Evolutionary conservation across 2,329 filamentous ascomycete genomes (phyloP).

Genomic region (Cordyceps cateniannulata): DNA sequence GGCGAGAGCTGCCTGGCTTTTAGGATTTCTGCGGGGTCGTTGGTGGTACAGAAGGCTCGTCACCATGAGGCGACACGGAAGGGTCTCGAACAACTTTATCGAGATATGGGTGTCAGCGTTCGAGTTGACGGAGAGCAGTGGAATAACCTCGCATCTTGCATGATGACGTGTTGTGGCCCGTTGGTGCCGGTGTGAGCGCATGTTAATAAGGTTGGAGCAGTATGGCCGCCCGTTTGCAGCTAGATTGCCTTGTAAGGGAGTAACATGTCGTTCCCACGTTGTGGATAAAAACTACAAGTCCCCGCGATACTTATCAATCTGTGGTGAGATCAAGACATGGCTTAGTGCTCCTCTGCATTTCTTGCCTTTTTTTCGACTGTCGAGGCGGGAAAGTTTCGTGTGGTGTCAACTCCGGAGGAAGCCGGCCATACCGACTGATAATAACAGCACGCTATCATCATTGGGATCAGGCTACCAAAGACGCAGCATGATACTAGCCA

Average conservation of each 20-base stretch:
- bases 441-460: too few species aligned
- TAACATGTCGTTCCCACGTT: too few species aligned
- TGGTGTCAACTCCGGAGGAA: too few species aligned
- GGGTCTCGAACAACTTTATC: background rate
- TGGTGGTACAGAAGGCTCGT: background rate
- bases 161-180: background rate
- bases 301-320: too few species aligned
- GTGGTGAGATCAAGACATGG: too few species aligned
- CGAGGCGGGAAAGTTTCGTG: too few species aligned
- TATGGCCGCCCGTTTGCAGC: background rate
- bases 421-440: too few species aligned
- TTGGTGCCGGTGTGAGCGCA: background rate
- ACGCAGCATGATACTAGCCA: too few species aligned
- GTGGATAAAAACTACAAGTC: too few species aligned
- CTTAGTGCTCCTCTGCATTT: too few species aligned
- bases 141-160: background rate
- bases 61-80: background rate
- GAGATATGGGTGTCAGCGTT: background rate
- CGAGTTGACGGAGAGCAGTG: background rate
- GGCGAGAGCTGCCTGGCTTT: constrained; percentile 1
- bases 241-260: background rate
- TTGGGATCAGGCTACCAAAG: too few species aligned
- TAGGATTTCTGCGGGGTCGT: constrained; percentile 6
- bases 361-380: too few species aligned
- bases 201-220: background rate